phyloP scores from a whole-genome alignment of 768 basidiomycete genomes.

The Crassisporium funariophilum region DNA sequence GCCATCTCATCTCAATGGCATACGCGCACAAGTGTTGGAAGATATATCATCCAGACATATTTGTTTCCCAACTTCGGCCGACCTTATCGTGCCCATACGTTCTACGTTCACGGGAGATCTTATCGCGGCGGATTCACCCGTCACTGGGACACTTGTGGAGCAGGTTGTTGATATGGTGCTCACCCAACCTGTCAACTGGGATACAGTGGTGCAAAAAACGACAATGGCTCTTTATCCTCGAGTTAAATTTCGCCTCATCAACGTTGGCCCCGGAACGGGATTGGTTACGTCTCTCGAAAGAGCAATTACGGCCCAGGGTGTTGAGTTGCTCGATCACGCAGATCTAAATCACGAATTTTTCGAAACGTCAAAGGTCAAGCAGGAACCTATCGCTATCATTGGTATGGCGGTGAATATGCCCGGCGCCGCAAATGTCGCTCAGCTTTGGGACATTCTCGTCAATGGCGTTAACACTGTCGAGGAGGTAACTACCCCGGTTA shows the following conservation, averaged over 20 bases:
- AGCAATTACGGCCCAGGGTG: constrained; percentile 24
- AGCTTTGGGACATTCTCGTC: constrained; percentile 63
- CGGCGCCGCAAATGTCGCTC: constrained; percentile 48
- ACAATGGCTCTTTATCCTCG: constrained; percentile 21
- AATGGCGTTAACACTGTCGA: constrained; percentile 56
- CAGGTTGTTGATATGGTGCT: constrained; percentile 52
- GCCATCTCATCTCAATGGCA: constrained; percentile 27
- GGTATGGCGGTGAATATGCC: constrained; percentile 69
- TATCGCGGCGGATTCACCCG: constrained; percentile 23
- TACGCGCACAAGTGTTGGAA: constrained; percentile 41
- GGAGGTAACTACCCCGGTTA: constrained; percentile 41
- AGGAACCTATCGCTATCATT: constrained; percentile 63
- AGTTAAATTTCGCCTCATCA: constrained; percentile 39
- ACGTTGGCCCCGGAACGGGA: constrained; percentile 49
- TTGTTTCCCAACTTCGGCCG: constrained; percentile 47
- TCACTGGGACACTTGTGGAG: constrained; percentile 36
- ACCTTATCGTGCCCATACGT: constrained; percentile 51
- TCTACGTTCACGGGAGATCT: constrained; percentile 46
- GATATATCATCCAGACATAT: constrained; percentile 50
- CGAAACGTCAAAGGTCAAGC: constrained; percentile 8
- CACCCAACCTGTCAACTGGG: constrained; percentile 56
- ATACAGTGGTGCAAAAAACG: constrained; percentile 37
- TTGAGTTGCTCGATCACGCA: constrained; percentile 27
- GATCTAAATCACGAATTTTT: constrained; percentile 9
- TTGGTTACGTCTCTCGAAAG: constrained; percentile 39